Evolutionary conservation across 371 early-diverging fungal species (phyloP), one percentile per base, ranked within the genome.

Genomic region (Smittium culicis): DNA sequence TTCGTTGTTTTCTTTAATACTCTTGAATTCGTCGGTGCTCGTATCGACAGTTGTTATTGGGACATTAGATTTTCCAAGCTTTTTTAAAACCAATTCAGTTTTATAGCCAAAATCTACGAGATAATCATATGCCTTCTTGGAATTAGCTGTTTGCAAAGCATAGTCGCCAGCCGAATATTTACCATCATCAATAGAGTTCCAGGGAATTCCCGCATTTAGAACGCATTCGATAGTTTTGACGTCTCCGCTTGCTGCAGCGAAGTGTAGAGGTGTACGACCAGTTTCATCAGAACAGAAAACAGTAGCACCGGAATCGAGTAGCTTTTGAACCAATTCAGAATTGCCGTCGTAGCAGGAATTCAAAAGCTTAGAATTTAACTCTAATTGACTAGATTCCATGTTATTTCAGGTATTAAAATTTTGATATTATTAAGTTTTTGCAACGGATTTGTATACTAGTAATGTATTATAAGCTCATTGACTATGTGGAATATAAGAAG

Each of bases 31-130:
- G 30, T 68, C 35, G 30, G 64, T 24, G 2, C 60, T 17, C 17
- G 57, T 61, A 16, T 66, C 62, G 60, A 73, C 65, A 58, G 68
- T 71, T 33, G 65, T 64, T 57, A 73, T 71, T n/a, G 69, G 31
- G n/a, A 68, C 56, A 25, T 45, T 1, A 20, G n/a, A 28, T 61
- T 65, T 56, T 64, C 63, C 75, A 35, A 87, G 69, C 54, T 80
- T 75, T 54, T 83, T 81, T 45, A 90, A 76, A 55, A 96, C 73
- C 57, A 93, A 77, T 71, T 96, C 96, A 1, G 87, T 83, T 30
- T 93, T 79, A 20, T 87, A 83, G 27, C 96, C 97, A 71, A 91
- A 92, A 31, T 84, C 81, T 0, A 94, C 84, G 32, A 96, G 73
- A 27, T 76, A 71, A 16, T 89, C 81, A 73, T 91, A 91, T 11